These are phyloP conservation scores for Botrytis deweyae DNA, from an alignment of 2,329 filamentous ascomycete genomes.

Conservation along the genomic window DNA sequence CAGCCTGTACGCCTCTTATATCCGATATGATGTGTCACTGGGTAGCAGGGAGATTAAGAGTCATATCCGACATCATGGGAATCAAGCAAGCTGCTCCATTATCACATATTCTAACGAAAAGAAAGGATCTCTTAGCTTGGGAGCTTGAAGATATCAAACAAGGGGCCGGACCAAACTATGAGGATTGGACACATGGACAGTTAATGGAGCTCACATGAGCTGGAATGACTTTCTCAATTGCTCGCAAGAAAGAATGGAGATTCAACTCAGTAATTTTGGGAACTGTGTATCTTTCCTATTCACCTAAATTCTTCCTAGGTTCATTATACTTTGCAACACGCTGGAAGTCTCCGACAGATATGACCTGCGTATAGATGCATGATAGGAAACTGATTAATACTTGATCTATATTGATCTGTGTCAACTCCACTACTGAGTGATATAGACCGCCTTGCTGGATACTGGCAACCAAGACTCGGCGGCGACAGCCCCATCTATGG, in stretches of 20 bases:
- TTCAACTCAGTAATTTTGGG: background rate
- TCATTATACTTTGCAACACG: background rate
- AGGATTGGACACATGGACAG: conserved; percentile 17
- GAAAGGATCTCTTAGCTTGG: conserved; percentile 23
- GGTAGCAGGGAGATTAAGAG: conserved; percentile 31
- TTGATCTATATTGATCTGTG: background rate
- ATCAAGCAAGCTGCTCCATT: conserved; percentile 34
- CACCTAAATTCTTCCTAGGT: background rate
- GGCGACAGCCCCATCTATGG: background rate
- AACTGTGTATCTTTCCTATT: background rate
- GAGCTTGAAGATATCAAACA: conserved; percentile 13
- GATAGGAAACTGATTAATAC: background rate
- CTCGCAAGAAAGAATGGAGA: background rate
- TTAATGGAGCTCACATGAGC: conserved; percentile 17
- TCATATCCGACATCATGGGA: conserved; percentile 33
- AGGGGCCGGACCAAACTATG: background rate
- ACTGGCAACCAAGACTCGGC: too few species aligned
- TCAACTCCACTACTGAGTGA: background rate
- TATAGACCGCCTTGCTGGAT: background rate
- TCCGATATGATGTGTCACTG: conserved; percentile 33
- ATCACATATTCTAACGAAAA: conserved; percentile 23
- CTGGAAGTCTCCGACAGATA: too few species aligned
- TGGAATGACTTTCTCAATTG: too few species aligned
- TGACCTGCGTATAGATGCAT: background rate
- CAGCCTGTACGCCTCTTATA: conserved; percentile 28